These are phyloP conservation scores for Bruguiera gymnorhiza DNA, from an alignment of 345 rosid species.

Conservation along the genomic window DNA sequence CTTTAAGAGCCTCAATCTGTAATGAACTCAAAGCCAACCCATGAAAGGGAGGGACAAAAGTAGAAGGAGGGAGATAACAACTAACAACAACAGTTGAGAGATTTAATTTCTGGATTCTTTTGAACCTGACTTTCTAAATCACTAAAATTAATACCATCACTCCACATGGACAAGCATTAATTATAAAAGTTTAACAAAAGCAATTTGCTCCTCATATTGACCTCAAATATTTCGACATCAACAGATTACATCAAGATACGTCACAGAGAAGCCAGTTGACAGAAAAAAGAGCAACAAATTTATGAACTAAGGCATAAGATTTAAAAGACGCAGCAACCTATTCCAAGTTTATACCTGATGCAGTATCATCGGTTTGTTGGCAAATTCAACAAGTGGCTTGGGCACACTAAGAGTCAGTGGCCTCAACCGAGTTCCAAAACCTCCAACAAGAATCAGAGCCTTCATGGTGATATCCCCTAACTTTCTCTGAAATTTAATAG, in stretches of 20 bases:
- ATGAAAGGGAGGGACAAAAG: not conserved
- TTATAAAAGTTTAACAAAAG: not conserved
- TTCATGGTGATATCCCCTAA: slow-evolving; percentile 25
- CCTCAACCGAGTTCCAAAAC: slow-evolving; percentile 25
- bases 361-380: slow-evolving; percentile 28
- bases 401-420: slow-evolving; percentile 26
- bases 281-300: not conserved
- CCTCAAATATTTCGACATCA: not conserved
- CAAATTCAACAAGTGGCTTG: slow-evolving; percentile 29
- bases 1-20: slow-evolving; percentile 93
- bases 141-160: not conserved
- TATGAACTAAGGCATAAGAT: not conserved
- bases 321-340: not conserved
- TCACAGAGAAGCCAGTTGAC: not conserved
- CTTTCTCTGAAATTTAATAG: slow-evolving; percentile 32
- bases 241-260: not conserved
- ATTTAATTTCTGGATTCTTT: not conserved
- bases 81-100: not conserved
- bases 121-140: not conserved
- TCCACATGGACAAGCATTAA: not conserved
- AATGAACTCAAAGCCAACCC: slow-evolving; percentile 6
- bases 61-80: not conserved
- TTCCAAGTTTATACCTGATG: slow-evolving; percentile 17
- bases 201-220: not conserved
- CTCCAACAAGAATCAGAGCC: slow-evolving; percentile 27